Evolutionary conservation across 2,329 filamentous ascomycete species (phyloP).

Genomic region (Colletotrichum spaethianum): DNA sequence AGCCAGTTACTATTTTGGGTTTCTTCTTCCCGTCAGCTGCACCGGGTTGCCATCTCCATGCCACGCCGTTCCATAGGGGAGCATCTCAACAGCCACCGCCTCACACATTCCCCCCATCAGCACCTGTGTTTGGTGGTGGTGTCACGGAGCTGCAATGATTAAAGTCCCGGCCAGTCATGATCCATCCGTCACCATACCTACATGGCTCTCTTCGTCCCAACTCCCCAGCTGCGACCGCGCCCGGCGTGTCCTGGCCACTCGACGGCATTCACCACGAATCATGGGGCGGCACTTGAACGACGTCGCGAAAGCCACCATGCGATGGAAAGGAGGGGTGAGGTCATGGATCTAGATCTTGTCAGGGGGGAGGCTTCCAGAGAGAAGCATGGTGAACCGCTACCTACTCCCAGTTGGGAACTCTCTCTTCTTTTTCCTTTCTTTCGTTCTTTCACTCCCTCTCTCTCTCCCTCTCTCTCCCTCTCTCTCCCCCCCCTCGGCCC

Average conservation of each 20-base stretch:
- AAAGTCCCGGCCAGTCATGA: no score
- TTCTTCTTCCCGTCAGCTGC: slow-evolving; percentile 3
- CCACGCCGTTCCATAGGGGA: not conserved
- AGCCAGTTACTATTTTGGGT: slow-evolving; percentile 18
- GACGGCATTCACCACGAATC: slow-evolving; percentile 22
- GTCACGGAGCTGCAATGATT: not conserved
- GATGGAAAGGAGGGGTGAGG: slow-evolving; percentile 19
- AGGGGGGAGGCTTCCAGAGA: not conserved
- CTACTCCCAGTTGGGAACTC: not conserved
- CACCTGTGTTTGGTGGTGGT: not conserved
- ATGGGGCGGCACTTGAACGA: slow-evolving; percentile 32
- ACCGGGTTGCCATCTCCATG: not conserved
- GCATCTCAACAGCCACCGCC: slow-evolving; percentile 8
- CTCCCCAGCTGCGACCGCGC: not conserved
- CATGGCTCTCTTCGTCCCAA: slow-evolving; percentile 22
- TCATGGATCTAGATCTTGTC: slow-evolving; percentile 15
- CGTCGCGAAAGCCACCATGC: slow-evolving; percentile 27
- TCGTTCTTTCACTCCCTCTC: not conserved
- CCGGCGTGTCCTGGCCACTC: not conserved
- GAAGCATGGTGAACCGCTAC: not conserved
- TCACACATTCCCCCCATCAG: not conserved
- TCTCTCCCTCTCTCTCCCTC: not conserved
- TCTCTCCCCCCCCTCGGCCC: not conserved
- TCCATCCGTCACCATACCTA: not conserved
- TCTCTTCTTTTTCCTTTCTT: not conserved